Evolutionary conservation across 352 stramenopile species (phyloP).

Genomic region (Phytophthora sp.): DNA sequence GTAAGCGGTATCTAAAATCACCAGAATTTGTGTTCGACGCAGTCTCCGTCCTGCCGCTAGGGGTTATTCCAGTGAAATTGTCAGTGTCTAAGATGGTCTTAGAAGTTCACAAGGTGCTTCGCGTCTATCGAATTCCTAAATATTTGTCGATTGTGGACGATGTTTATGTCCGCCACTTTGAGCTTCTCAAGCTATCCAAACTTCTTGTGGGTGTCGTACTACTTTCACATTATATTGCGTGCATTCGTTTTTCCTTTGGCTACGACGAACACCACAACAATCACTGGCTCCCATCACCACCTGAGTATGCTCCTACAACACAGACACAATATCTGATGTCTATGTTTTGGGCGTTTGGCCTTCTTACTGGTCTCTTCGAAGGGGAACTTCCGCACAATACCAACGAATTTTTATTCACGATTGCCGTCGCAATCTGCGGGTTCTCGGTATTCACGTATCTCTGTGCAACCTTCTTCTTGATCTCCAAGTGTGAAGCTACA

Average conservation of each 20-base stretch:
- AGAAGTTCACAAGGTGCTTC: constrained; percentile 49
- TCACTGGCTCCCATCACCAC: constrained; percentile 40
- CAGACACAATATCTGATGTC: constrained; percentile 47
- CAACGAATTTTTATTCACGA: constrained; percentile 61
- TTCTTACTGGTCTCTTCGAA: constrained; percentile 60
- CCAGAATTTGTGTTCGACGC: constrained; percentile 51
- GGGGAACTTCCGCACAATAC: constrained; percentile 46
- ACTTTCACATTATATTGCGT: constrained; percentile 55
- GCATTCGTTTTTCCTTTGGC: constrained; percentile 58
- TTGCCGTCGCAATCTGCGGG: constrained; percentile 51
- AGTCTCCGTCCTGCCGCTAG: constrained; percentile 49
- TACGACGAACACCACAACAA: constrained; percentile 41
- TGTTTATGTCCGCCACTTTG: constrained; percentile 63
- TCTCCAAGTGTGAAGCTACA: constrained; percentile 66
- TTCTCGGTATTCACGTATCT: constrained; percentile 69
- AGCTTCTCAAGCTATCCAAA: constrained; percentile 57
- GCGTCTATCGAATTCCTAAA: constrained; percentile 37
- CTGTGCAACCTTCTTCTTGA: constrained; percentile 68
- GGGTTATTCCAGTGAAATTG: constrained; percentile 6
- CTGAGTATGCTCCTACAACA: not conserved
- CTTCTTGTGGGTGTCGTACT: constrained; percentile 43
- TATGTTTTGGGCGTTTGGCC: constrained; percentile 62
- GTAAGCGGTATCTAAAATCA: constrained; percentile 59
- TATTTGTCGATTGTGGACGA: constrained; percentile 57
- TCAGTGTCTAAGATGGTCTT: constrained; percentile 33